These are phyloP conservation scores for Nannochloropsis salina DNA, from an alignment of 108 stramenopile genomes.

Conservation along the genomic window DNA sequence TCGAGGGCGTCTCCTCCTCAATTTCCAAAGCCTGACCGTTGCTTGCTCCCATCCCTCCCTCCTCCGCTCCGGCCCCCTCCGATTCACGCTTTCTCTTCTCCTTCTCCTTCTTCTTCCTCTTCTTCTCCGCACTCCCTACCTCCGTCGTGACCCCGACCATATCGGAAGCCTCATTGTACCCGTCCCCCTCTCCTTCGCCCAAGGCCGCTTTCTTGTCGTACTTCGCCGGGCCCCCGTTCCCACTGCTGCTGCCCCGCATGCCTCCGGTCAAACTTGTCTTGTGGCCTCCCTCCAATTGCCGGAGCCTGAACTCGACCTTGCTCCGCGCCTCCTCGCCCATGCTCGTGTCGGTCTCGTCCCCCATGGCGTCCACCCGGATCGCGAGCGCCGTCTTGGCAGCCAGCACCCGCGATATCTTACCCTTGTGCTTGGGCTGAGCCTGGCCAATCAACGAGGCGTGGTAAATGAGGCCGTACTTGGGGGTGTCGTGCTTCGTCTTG, in stretches of 20 bases:
- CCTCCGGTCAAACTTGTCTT: constrained; percentile 50
- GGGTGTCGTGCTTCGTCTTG: constrained; percentile 99
- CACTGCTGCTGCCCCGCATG: constrained; percentile 54
- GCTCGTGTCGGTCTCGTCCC: constrained; percentile 80
- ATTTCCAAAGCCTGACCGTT: constrained; percentile 12
- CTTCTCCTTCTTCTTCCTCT: constrained; percentile 72
- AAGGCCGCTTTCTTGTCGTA: constrained; percentile 63
- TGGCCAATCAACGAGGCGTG: constrained; percentile 99
- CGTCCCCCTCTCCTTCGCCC: constrained; percentile 40
- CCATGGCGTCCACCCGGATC: constrained; percentile 97
- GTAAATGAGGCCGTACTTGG: constrained; percentile 99
- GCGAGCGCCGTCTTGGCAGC: constrained; percentile 97
- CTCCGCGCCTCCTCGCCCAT: constrained; percentile 90
- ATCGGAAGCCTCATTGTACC: constrained; percentile 31
- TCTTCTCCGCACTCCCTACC: constrained; percentile 64
- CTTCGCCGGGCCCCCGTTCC: not conserved
- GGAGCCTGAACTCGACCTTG: constrained; percentile 93
- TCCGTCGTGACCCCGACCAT: constrained; percentile 60
- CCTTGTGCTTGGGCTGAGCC: constrained; percentile 97
- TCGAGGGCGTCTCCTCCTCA: constrained; percentile 24
- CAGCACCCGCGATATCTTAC: constrained; percentile 95
- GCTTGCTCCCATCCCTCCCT: constrained; percentile 2
- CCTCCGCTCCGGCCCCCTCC: constrained; percentile 20
- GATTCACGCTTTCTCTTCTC: constrained; percentile 41
- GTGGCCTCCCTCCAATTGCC: constrained; percentile 87